Conservation (phyloP, 208 protist genomes). For the Leishmania lainsoni region DNA sequence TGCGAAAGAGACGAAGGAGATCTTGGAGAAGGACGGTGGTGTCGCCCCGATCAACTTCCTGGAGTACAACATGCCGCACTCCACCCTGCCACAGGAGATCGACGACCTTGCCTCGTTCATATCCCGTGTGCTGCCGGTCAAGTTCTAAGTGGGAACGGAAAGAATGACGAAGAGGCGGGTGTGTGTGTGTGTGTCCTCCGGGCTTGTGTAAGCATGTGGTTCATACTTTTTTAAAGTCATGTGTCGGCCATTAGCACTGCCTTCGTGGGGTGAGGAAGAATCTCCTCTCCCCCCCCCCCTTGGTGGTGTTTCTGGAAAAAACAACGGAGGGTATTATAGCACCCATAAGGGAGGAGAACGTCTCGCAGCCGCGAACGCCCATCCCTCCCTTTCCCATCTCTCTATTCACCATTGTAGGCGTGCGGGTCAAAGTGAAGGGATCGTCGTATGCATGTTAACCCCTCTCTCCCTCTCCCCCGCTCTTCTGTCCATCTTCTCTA, state of each 20-base stretch:
- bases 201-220: background rate
- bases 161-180: background rate
- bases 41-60: conserved; percentile 49
- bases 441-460: too few relatives aligned
- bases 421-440: background rate
- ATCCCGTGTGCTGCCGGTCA: conserved; percentile 49
- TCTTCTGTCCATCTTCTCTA: background rate
- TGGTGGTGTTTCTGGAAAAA: background rate
- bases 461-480: background rate
- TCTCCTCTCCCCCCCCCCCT: background rate
- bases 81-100: conserved; percentile 67
- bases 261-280: background rate
- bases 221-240: background rate
- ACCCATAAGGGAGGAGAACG: background rate
- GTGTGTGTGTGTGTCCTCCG: conserved; percentile 4
- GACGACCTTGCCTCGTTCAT: conserved; percentile 70
- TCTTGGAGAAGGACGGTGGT: conserved; percentile 46
- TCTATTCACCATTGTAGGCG: background rate
- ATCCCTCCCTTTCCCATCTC: background rate
- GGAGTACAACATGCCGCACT: conserved; percentile 88
- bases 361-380: background rate
- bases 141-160: conserved; percentile 4
- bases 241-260: background rate
- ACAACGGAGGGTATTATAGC: background rate
- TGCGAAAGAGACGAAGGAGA: conserved; percentile 46